A percentile compares a stretch with the other conserved stretches of the same genome.
phyloP scores from a whole-genome alignment of 805 yeast genomes.

The Nakazawaea ishiwadae region DNA sequence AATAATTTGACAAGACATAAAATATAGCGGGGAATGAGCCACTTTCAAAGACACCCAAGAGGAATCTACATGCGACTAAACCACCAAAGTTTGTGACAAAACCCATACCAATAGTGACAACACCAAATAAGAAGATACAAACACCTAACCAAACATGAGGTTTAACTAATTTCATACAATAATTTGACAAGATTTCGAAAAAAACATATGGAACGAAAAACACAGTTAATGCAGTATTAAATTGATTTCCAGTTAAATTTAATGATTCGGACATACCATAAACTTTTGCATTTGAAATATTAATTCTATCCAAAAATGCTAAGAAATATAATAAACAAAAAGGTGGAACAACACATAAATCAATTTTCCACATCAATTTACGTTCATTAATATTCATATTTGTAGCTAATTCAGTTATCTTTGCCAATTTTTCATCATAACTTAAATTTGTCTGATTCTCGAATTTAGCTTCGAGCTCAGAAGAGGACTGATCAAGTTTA shows the following conservation, averaged over 20 bases:
- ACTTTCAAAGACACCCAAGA: conserved; percentile 39
- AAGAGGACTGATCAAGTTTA: not conserved
- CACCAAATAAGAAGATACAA: conserved; percentile 36
- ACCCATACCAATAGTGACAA: conserved; percentile 38
- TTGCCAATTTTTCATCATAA: not conserved
- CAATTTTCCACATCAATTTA: conserved; percentile 49
- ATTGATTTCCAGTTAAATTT: conserved; percentile 44
- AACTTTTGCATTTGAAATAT: conserved; percentile 64
- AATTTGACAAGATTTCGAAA: conserved; percentile 27
- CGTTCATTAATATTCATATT: conserved; percentile 42
- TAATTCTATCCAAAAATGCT: conserved; percentile 66
- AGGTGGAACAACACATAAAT: conserved; percentile 56
- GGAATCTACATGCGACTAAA: conserved; percentile 35
- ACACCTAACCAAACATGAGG: conserved; percentile 39
- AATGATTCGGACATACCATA: conserved; percentile 54
- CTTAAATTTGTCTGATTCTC: not conserved
- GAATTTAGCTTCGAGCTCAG: not conserved
- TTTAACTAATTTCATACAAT: conserved; percentile 30
- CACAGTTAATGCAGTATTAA: conserved; percentile 51
- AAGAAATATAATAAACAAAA: conserved; percentile 60
- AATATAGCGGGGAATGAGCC: conserved; percentile 42
- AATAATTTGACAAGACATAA: conserved; percentile 37
- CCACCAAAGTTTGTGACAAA: conserved; percentile 34
- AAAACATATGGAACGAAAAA: conserved; percentile 33
- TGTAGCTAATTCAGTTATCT: conserved; percentile 25